Percentiles rank a stretch among this genome's conserved stretches.
These are phyloP conservation scores for Claviceps cyperi DNA, from an alignment of 2,329 filamentous ascomycete genomes.

Conservation along the genomic window DNA sequence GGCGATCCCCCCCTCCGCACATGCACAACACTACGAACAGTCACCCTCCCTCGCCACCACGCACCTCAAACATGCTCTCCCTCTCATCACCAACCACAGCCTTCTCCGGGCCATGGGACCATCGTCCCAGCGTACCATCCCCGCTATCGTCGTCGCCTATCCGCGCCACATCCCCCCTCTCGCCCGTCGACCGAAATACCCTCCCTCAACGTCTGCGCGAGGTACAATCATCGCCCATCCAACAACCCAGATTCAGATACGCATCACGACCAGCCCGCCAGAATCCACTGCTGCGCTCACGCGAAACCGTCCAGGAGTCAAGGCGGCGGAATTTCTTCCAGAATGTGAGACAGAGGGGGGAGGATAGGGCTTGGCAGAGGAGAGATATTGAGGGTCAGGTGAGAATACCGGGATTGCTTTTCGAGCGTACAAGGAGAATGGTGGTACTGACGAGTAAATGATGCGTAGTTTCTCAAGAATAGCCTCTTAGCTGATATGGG, in stretches of 20 bases:
- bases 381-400: conserved; percentile 47
- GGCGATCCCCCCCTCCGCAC: not conserved
- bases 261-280: conserved; percentile 41
- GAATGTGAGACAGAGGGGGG: conserved; percentile 45
- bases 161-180: conserved; percentile 34
- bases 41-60: conserved; percentile 2
- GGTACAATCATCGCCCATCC: conserved; percentile 30
- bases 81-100: conserved; percentile 26
- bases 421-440: not conserved
- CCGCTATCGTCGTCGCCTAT: conserved; percentile 46
- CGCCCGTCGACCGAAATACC: conserved; percentile 27
- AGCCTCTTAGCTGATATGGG: conserved; percentile 19
- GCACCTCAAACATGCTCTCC: conserved; percentile 23
- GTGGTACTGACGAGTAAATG: not conserved
- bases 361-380: conserved; percentile 44
- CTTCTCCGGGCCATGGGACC: conserved; percentile 28
- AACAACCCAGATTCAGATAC: conserved; percentile 31
- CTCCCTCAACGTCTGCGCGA: conserved; percentile 21
- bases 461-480: conserved; percentile 20
- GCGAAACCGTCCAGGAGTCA: conserved; percentile 48
- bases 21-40: not conserved
- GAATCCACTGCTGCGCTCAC: conserved; percentile 46
- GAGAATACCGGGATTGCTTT: not conserved
- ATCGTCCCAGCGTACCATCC: conserved; percentile 35
- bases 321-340: conserved; percentile 55